Percentiles rank a stretch among this genome's conserved stretches.
Conservation (phyloP, 2,329 filamentous ascomycete genomes). For the Beauveria sp. region DNA sequence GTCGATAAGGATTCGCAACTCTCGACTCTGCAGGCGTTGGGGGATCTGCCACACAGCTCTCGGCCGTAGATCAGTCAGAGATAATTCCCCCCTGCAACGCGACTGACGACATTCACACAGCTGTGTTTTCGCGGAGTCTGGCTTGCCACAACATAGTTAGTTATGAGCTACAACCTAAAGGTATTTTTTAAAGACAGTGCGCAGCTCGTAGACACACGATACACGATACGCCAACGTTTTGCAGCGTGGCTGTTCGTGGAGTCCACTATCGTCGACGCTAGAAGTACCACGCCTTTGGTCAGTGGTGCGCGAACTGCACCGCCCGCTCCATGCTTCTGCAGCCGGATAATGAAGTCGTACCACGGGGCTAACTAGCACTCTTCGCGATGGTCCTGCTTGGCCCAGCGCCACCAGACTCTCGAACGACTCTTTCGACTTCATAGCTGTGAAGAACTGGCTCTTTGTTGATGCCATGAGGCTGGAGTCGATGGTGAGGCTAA, state of each 20-base stretch:
- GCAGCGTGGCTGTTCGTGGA: neutral
- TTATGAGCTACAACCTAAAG: neutral
- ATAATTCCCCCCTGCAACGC: neutral
- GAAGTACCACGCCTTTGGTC: neutral
- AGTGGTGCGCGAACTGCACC: neutral
- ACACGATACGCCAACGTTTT: neutral
- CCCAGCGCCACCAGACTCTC: neutral
- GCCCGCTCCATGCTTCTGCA: neutral
- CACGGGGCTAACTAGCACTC: neutral
- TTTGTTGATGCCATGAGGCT: neutral
- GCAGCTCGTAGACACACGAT: neutral
- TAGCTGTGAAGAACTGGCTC: neutral
- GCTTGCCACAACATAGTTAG: neutral
- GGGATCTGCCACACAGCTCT: neutral
- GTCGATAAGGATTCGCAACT: neutral
- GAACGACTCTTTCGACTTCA: neutral
- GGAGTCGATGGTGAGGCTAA: constrained; percentile 2
- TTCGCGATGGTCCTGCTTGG: neutral
- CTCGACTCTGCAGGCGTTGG: neutral
- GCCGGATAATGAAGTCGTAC: neutral
- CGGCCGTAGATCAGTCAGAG: neutral
- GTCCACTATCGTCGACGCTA: neutral
- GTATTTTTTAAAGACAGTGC: neutral
- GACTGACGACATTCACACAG: neutral
- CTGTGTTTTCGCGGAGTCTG: neutral